Conservation (phyloP, 192 early-diverging fungal species). For the Backusella morwellensis region DNA sequence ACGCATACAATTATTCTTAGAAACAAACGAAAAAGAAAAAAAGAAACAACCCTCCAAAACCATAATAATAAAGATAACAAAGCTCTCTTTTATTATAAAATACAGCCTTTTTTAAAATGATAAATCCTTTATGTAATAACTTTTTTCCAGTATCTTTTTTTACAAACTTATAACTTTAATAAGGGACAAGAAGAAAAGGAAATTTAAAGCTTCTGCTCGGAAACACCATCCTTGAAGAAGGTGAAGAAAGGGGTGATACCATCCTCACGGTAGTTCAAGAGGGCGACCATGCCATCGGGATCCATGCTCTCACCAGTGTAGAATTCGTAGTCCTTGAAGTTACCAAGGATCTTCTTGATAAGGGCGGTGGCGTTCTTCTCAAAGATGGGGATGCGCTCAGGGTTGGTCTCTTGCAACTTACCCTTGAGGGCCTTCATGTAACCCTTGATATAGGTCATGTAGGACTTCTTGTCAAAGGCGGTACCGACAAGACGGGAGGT, state of each 20-base stretch:
- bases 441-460: conserved; percentile 88
- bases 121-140: too few relatives aligned
- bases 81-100: too few relatives aligned
- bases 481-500: conserved; percentile 72
- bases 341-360: conserved; percentile 77
- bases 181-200: not conserved
- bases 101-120: too few relatives aligned
- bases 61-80: too few relatives aligned
- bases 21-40: too few relatives aligned
- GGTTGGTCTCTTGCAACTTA: conserved; percentile 55
- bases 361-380: conserved; percentile 58
- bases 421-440: conserved; percentile 86
- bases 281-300: conserved; percentile 82
- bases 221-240: conserved; percentile 88
- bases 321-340: conserved; percentile 92
- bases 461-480: conserved; percentile 89
- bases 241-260: conserved; percentile 89
- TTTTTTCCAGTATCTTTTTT: not conserved
- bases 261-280: conserved; percentile 94
- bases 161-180: not conserved
- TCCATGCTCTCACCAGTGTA: conserved; percentile 86
- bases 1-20: too few relatives aligned
- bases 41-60: too few relatives aligned
- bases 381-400: conserved; percentile 61
- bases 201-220: conserved; percentile 63